Conservation (phyloP, 129 eudicot species). For the Solidago caesia region DNA sequence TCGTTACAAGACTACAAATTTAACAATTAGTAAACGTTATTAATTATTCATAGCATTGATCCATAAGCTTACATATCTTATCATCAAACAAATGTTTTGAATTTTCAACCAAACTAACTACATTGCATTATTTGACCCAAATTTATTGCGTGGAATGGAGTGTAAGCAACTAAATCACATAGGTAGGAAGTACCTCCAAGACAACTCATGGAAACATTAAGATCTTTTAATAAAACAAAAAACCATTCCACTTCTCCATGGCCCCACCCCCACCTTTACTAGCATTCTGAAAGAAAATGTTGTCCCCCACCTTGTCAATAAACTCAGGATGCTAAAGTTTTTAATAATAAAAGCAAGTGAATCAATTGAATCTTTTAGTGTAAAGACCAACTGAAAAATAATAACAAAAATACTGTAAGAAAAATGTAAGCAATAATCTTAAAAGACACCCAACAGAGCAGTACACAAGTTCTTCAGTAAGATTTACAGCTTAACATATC, state of each 20-base stretch:
- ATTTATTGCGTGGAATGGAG: not conserved
- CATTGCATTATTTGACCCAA: conserved; percentile 8
- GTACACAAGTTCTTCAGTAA: conserved; percentile 18
- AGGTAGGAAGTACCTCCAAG: not conserved
- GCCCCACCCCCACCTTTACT: conserved; percentile 28
- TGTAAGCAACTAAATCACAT: no score
- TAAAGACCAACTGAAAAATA: conserved; percentile 4
- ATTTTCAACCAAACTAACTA: not conserved
- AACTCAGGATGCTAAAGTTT: conserved; percentile 20
- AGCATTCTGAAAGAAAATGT: conserved; percentile 22
- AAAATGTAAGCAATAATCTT: not conserved
- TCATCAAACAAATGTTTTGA: no score
- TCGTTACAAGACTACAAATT: not conserved
- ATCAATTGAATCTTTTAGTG: conserved; percentile 1
- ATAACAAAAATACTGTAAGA: not conserved
- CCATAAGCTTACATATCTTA: no score
- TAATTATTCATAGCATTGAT: no score
- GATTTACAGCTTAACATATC: conserved; percentile 8
- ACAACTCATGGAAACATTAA: conserved; percentile 22
- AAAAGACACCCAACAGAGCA: not conserved
- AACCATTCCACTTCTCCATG: conserved; percentile 30
- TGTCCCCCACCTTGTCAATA: conserved; percentile 24
- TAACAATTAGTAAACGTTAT: no score
- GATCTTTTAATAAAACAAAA: conserved; percentile 26
- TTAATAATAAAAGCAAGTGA: conserved; percentile 19